These are phyloP conservation scores for Acer saccharum DNA, from an alignment of 345 rosid species.

Conservation along the genomic window DNA sequence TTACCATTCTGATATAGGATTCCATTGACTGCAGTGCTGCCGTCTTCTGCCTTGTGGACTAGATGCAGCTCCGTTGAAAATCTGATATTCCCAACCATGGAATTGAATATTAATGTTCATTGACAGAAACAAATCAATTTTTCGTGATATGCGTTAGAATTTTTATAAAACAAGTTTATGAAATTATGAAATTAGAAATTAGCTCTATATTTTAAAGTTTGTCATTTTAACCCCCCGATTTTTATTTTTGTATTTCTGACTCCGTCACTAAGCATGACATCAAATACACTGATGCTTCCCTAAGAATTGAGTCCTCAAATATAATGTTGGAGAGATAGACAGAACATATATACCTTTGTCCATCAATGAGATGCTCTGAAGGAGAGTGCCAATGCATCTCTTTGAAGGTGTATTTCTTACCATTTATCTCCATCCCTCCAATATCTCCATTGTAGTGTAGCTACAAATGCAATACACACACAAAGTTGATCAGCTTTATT, in stretches of 20 bases:
- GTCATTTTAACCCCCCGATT: too few species aligned
- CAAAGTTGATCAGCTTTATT: background rate
- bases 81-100: background rate
- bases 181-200: too few species aligned
- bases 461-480: slow-evolving; percentile 26
- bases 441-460: slow-evolving; percentile 27
- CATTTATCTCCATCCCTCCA: slow-evolving; percentile 49
- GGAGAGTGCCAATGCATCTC: slow-evolving; percentile 90
- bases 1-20: slow-evolving; percentile 51
- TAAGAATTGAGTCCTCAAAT: too few species aligned
- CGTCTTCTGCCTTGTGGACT: slow-evolving; percentile 57
- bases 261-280: too few species aligned
- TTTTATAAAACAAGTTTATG: too few species aligned
- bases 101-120: too few species aligned
- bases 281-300: too few species aligned
- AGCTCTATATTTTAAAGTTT: too few species aligned
- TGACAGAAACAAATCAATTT: too few species aligned
- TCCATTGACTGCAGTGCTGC: slow-evolving; percentile 48
- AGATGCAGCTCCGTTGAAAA: slow-evolving; percentile 76
- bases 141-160: too few species aligned
- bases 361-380: slow-evolving; percentile 71
- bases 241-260: too few species aligned
- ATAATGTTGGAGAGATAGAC: too few species aligned
- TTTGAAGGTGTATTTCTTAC: slow-evolving; percentile 47
- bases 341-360: slow-evolving; percentile 42